These are phyloP conservation scores for Malassezia pachydermatis DNA, from an alignment of 1,284 basidiomycete species.

Conservation along the genomic window DNA sequence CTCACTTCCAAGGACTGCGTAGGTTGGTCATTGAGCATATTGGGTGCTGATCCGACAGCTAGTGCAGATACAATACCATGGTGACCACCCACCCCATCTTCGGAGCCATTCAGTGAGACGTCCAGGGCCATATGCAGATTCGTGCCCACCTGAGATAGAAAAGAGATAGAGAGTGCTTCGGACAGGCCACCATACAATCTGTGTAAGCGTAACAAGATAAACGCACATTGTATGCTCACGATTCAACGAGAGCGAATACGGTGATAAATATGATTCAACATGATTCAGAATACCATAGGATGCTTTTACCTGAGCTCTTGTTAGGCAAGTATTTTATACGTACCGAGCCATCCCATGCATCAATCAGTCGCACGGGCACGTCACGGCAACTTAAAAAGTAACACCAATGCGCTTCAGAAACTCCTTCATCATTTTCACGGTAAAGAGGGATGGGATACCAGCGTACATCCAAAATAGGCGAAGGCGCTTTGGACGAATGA, in stretches of 20 bases:
- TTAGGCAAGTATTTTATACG: background rate
- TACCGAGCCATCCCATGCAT: conserved; percentile 4
- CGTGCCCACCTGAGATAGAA: background rate
- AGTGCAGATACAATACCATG: conserved; percentile 12
- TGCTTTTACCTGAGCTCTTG: background rate
- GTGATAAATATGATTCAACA: conserved; percentile 5
- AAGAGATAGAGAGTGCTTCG: conserved; percentile 2
- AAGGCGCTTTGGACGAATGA: conserved; percentile 6
- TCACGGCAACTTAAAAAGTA: conserved; percentile 16
- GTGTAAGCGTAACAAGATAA: background rate
- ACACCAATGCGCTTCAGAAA: conserved; percentile 6
- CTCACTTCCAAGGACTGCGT: conserved; percentile 3
- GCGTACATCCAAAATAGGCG: conserved; percentile 7
- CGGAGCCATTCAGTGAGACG: background rate
- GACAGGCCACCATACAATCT: conserved; percentile 12
- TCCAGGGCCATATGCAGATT: conserved; percentile 10
- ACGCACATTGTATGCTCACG: conserved; percentile 2
- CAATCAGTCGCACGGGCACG: conserved; percentile 11
- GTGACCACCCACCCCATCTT: background rate
- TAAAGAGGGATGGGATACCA: conserved; percentile 9
- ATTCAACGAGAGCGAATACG: conserved; percentile 6
- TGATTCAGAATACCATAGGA: conserved; percentile 14
- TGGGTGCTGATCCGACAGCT: conserved; percentile 7
- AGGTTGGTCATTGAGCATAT: background rate
- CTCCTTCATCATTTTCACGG: background rate